phyloP scores from a whole-genome alignment of 2,329 filamentous ascomycete species.

The Reticulascus tulasneorum region DNA sequence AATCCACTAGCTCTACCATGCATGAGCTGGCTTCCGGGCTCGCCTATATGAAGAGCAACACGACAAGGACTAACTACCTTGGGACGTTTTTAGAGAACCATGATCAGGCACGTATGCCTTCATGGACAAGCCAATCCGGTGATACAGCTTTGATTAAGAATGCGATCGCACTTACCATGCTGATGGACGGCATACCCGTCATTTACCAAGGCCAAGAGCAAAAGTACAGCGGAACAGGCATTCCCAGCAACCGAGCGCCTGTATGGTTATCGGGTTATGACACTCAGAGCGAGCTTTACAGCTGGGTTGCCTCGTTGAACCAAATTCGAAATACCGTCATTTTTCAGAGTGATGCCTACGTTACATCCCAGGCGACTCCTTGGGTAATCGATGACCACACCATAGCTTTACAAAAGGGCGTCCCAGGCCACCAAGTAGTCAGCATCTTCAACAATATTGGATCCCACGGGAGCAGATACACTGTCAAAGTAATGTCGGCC shows the following conservation, averaged over 20 bases:
- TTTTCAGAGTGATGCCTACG: conserved; percentile 30
- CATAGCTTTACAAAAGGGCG: conserved; percentile 45
- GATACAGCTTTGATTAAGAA: conserved; percentile 58
- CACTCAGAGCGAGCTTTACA: conserved; percentile 43
- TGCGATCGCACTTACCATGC: conserved; percentile 55
- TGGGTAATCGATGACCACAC: conserved; percentile 34
- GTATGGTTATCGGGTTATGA: conserved; percentile 53
- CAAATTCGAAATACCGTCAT: conserved; percentile 43
- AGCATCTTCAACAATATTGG: too few species aligned
- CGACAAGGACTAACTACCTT: conserved; percentile 23
- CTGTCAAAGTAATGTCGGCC: too few species aligned
- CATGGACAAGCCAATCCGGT: conserved; percentile 43
- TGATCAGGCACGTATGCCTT: conserved; percentile 45
- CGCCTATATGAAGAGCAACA: conserved; percentile 9
- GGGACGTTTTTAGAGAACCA: conserved; percentile 54
- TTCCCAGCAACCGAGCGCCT: conserved; percentile 51
- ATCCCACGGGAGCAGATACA: too few species aligned
- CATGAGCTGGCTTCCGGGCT: conserved; percentile 22
- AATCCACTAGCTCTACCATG: conserved; percentile 15
- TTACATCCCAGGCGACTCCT: conserved; percentile 32
- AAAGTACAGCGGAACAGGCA: conserved; percentile 44
- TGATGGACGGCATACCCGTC: conserved; percentile 59
- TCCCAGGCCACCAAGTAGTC: conserved; percentile 28
- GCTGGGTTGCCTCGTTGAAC: conserved; percentile 43
- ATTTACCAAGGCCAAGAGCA: conserved; percentile 66